A percentile compares a stretch with the other conserved stretches of the same genome.
Evolutionary conservation across 2,329 filamentous ascomycete species (phyloP).

Genomic region (Harringtonia lauricola): DNA sequence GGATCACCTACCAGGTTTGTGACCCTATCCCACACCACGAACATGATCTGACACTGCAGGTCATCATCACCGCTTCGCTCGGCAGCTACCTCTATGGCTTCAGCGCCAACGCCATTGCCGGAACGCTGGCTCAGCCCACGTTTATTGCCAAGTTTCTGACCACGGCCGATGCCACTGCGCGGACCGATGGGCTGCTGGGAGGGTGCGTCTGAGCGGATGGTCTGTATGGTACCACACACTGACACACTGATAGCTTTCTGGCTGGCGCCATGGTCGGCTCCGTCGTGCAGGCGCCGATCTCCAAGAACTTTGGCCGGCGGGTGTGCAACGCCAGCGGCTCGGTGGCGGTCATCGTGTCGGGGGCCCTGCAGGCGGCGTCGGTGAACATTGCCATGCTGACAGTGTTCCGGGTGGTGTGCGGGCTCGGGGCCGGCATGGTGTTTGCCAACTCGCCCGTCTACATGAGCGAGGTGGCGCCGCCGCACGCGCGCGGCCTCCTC

Average conservation of each 20-base stretch:
- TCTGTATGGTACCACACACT: no score
- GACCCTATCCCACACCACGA: background rate
- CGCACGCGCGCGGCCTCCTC: background rate
- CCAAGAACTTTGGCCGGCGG: background rate
- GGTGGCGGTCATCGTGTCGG: background rate
- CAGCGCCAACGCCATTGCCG: background rate
- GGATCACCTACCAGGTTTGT: background rate
- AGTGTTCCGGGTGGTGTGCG: background rate
- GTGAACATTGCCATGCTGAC: constrained; percentile 1
- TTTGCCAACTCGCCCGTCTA: background rate
- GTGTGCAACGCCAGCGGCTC: background rate
- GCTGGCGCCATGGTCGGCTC: background rate
- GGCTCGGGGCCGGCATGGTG: background rate
- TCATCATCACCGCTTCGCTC: background rate
- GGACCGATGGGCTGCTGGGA: background rate
- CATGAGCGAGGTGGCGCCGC: constrained; percentile 1
- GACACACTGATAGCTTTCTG: background rate
- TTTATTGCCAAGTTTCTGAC: background rate
- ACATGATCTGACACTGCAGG: background rate
- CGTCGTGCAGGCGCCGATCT: background rate
- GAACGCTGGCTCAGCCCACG: background rate
- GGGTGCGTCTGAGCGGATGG: no score
- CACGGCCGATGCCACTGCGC: background rate
- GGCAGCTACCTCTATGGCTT: background rate
- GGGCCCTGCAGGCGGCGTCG: background rate